These are phyloP conservation scores for Trypanosoma avium DNA, from an alignment of 208 protist genomes.

Conservation along the genomic window DNA sequence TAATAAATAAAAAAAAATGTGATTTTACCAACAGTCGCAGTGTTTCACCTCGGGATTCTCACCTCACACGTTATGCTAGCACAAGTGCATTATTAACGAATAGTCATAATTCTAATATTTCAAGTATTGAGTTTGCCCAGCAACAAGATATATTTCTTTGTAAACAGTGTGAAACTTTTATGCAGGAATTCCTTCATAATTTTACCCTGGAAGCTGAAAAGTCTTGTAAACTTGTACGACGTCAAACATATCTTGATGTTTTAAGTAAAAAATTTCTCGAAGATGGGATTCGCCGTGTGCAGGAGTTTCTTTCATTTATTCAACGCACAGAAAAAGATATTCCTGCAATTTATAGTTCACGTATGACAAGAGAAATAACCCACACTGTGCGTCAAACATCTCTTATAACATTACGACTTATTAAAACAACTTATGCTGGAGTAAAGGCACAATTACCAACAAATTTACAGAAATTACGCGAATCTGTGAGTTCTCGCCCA, in stretches of 20 bases:
- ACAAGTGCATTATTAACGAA: slow-evolving; percentile 10
- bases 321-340: slow-evolving; percentile 43
- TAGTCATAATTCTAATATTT: slow-evolving; percentile 18
- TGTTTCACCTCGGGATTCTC: too few relatives aligned
- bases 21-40: too few relatives aligned
- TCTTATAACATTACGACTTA: slow-evolving; percentile 47
- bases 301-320: slow-evolving; percentile 49
- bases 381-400: slow-evolving; percentile 47
- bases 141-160: slow-evolving; percentile 35
- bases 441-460: slow-evolving; percentile 31
- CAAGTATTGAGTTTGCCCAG: slow-evolving; percentile 24
- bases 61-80: slow-evolving; percentile 2
- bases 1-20: too few relatives aligned
- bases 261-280: slow-evolving; percentile 49
- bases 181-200: slow-evolving; percentile 41
- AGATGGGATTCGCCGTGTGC: slow-evolving; percentile 33
- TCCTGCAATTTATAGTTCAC: slow-evolving; percentile 39
- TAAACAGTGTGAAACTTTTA: slow-evolving; percentile 39
- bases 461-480: neutral
- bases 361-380: slow-evolving; percentile 31
- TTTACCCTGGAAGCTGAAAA: slow-evolving; percentile 46
- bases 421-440: slow-evolving; percentile 49
- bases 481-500: neutral
- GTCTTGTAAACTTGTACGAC: slow-evolving; percentile 31
- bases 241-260: slow-evolving; percentile 52